Percentiles rank a stretch among this genome's conserved stretches.
Conservation (phyloP, 2,329 filamentous ascomycete species). For the Metarhizium anisopliae region DNA sequence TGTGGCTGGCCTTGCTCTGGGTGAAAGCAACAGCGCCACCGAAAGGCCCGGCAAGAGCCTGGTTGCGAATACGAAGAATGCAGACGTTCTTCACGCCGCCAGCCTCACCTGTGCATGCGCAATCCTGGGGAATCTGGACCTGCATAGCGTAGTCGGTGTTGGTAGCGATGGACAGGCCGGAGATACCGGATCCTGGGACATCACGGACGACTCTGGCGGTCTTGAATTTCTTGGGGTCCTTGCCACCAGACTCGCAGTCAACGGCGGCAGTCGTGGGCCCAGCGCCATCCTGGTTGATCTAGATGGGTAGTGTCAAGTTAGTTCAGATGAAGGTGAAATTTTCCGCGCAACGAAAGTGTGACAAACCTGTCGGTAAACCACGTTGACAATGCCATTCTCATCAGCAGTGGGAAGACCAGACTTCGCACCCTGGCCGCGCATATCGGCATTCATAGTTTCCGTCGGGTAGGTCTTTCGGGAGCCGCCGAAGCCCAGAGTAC, state of each 20-base stretch:
- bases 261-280: conserved; percentile 52
- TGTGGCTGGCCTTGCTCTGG: conserved; percentile 43
- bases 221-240: conserved; percentile 51
- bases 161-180: conserved; percentile 48
- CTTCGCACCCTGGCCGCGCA: conserved; percentile 43
- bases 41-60: conserved; percentile 50
- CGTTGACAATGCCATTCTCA: conserved; percentile 50
- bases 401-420: conserved; percentile 49
- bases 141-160: conserved; percentile 57
- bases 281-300: conserved; percentile 64
- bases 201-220: conserved; percentile 48
- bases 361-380: conserved; percentile 48
- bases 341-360: not conserved
- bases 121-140: conserved; percentile 58
- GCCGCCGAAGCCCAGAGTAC: conserved; percentile 15
- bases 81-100: conserved; percentile 53
- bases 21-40: conserved; percentile 54
- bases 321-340: not conserved
- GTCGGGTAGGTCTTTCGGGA: conserved; percentile 23
- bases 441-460: conserved; percentile 44
- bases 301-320: conserved; percentile 12
- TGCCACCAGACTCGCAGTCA: conserved; percentile 55
- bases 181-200: conserved; percentile 48
- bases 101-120: conserved; percentile 53
- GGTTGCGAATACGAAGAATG: conserved; percentile 51